Conservation (phyloP, 2,329 filamentous ascomycete genomes). For the Colletotrichum aenigma region DNA sequence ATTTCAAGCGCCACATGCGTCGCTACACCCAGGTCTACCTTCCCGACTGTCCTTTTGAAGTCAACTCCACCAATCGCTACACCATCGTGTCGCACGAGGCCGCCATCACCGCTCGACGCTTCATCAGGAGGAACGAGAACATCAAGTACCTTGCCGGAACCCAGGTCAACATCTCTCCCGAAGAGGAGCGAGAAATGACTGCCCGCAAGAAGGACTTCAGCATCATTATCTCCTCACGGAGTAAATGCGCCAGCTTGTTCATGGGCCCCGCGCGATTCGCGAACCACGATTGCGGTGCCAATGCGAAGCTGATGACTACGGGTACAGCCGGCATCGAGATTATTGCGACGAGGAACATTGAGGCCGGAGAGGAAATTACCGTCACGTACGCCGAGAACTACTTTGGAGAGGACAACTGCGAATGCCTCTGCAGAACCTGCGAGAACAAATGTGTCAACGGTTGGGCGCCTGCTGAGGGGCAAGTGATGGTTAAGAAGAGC, state of each 20-base stretch:
- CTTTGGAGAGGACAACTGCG: constrained; percentile 93
- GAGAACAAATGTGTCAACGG: constrained; percentile 79
- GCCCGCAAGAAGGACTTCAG: constrained; percentile 91
- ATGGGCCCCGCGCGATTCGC: constrained; percentile 95
- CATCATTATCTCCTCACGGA: constrained; percentile 91
- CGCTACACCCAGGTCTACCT: constrained; percentile 94
- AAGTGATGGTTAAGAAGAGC: constrained; percentile 50
- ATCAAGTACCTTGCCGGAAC: constrained; percentile 93
- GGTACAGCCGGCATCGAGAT: constrained; percentile 91
- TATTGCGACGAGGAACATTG: constrained; percentile 80
- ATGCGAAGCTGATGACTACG: constrained; percentile 83
- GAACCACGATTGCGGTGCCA: constrained; percentile 95
- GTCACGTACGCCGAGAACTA: constrained; percentile 96
- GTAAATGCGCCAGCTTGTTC: constrained; percentile 89
- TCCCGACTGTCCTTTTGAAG: constrained; percentile 93
- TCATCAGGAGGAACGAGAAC: constrained; percentile 80
- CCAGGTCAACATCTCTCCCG: constrained; percentile 88
- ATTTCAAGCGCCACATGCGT: constrained; percentile 84
- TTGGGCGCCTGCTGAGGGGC: constrained; percentile 68
- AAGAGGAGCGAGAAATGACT: constrained; percentile 86
- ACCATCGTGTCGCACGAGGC: constrained; percentile 91
- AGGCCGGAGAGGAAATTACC: constrained; percentile 91
- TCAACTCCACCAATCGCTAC: constrained; percentile 90
- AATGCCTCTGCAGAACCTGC: constrained; percentile 90
- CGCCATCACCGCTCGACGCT: constrained; percentile 78